Base-by-base conservation (phyloP, 2,329 filamentous ascomycete species). In the Exophiala lecanii-corni region DNA sequence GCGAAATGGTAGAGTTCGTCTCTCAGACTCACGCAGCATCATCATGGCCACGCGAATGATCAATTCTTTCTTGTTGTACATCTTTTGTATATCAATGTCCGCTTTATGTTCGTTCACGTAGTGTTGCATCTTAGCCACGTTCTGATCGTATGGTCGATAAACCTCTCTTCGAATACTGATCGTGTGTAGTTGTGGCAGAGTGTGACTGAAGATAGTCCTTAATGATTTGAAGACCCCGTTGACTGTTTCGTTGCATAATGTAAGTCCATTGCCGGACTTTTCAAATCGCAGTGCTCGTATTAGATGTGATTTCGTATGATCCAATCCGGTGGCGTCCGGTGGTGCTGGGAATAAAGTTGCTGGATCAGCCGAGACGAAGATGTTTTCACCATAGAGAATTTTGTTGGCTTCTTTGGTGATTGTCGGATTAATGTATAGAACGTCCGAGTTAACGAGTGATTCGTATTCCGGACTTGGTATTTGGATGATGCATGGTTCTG, bases 381-480 rank as follows among this genome's bases (percentile, higher is more conserved):
- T 47, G 43, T 47, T 52, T 31, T 50, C 43, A 30, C 47, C 36
- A 34, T 52, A 52, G 2, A 52, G 36, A 17, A 50, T 39, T 12
- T 18, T 19, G 7, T 20, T 42, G 15, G 40, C 47, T 35, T 52
- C 49, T 6, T 17, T 19, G 32, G 50, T 26, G 18, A 52, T 50
- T 2, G 33, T 39, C 15, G 41, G 12, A 9, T 48, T 15, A 7
- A 51, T 15, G 12, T 39, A 33, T 12, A 32, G 43, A 13, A 40
- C 21, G 20, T 48, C n/a, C n/a, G n/a, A n/a, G n/a, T n/a, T n/a
- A n/a, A n/a, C n/a, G n/a, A n/a, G n/a, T n/a, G n/a, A n/a, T n/a
- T n/a, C n/a, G n/a, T n/a, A n/a, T n/a, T n/a, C n/a, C n/a, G n/a
- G 36, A 6, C 7, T 35, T 15, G 31, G 13, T 9, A 15, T 32